Percentiles rank a stretch among this genome's conserved stretches.
These are phyloP conservation scores for Hypoxylon sp. DNA, from an alignment of 2,329 filamentous ascomycete species.

Conservation along the genomic window DNA sequence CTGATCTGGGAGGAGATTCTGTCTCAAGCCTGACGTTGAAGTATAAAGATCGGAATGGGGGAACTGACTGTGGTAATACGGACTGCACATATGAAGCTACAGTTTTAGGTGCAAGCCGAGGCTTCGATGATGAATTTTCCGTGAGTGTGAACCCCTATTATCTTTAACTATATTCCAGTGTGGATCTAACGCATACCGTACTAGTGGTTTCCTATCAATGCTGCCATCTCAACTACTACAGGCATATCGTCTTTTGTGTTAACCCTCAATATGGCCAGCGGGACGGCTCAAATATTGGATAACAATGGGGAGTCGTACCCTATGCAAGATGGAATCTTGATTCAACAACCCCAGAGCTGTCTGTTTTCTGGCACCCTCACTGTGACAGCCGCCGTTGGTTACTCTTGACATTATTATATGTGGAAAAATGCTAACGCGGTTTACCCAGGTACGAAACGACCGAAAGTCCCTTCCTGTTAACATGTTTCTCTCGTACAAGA, in stretches of 20 bases:
- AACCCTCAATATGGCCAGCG: conserved; percentile 58
- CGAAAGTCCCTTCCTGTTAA: conserved; percentile 52
- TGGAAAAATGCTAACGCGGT: conserved; percentile 3
- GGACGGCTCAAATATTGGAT: conserved; percentile 56
- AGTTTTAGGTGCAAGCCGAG: conserved; percentile 58
- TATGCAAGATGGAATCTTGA: conserved; percentile 62
- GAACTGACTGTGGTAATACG: conserved; percentile 52
- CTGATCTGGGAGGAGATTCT: conserved; percentile 51
- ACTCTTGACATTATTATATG: too few species aligned
- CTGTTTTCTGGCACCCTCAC: conserved; percentile 57
- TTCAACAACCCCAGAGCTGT: conserved; percentile 67
- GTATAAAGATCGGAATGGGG: conserved; percentile 65
- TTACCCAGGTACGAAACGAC: conserved; percentile 56
- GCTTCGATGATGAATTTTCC: conserved; percentile 68
- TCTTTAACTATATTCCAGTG: too few species aligned
- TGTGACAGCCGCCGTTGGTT: conserved; percentile 53
- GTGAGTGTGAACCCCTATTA: too few species aligned
- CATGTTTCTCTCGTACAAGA: conserved; percentile 56
- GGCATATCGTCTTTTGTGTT: conserved; percentile 70
- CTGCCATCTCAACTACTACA: conserved; percentile 62
- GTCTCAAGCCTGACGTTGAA: conserved; percentile 60
- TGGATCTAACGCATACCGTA: too few species aligned
- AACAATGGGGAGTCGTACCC: conserved; percentile 67
- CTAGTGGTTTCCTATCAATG: conserved; percentile 54
- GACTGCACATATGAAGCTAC: conserved; percentile 57